Conservation (phyloP, 2,329 filamentous ascomycete species). For the Aspergillus sp. region DNA sequence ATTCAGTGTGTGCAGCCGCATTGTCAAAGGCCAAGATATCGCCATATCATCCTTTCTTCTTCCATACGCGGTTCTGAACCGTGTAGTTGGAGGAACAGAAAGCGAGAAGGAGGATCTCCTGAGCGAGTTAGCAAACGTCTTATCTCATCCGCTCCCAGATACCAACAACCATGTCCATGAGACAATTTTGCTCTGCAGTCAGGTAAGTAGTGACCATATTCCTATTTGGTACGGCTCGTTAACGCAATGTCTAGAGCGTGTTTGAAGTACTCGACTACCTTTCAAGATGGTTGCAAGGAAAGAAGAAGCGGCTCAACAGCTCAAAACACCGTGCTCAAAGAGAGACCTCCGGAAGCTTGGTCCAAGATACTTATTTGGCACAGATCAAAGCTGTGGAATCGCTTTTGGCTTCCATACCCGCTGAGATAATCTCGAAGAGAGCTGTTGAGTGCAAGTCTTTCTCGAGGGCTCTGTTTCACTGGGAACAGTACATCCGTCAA, state of each 20-base stretch:
- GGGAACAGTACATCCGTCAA: constrained; percentile 83
- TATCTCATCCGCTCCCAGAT: constrained; percentile 62
- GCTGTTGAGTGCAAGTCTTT: constrained; percentile 95
- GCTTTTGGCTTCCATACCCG: constrained; percentile 67
- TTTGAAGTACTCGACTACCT: constrained; percentile 91
- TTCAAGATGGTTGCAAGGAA: constrained; percentile 83
- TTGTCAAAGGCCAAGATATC: constrained; percentile 82
- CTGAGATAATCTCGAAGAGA: constrained; percentile 72
- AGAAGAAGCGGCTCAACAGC: constrained; percentile 53
- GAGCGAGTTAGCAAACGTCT: constrained; percentile 71
- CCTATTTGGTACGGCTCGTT: not conserved
- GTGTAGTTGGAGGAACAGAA: constrained; percentile 71
- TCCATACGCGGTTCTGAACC: constrained; percentile 81
- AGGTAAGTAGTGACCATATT: constrained; percentile 55
- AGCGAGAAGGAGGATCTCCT: constrained; percentile 64
- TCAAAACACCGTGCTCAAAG: constrained; percentile 27
- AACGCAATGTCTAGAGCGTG: constrained; percentile 62
- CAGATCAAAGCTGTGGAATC: constrained; percentile 66
- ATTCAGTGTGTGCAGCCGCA: constrained; percentile 76
- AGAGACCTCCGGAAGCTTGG: constrained; percentile 25
- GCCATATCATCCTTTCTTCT: constrained; percentile 84
- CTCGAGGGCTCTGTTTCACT: constrained; percentile 86
- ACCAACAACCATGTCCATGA: constrained; percentile 63
- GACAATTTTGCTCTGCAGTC: constrained; percentile 79
- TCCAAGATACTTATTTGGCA: constrained; percentile 32